Percentiles rank a stretch among this genome's conserved stretches.
These are phyloP conservation scores for Phytophthora pistaciae DNA, from an alignment of 352 stramenopile genomes.

Conservation along the genomic window DNA sequence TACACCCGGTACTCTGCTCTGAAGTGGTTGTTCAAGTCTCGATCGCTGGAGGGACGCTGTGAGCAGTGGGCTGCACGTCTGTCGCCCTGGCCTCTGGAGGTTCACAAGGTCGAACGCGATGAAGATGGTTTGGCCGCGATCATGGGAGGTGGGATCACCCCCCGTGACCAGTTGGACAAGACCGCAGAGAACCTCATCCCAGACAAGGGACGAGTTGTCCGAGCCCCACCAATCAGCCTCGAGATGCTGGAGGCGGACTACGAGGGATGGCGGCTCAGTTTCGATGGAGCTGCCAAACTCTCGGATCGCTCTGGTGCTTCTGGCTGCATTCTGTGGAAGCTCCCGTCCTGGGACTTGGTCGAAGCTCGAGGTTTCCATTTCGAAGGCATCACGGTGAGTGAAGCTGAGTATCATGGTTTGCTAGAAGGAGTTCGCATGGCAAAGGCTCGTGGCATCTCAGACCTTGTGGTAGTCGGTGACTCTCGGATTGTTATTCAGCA, in stretches of 20 bases:
- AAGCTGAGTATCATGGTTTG: constrained; percentile 6
- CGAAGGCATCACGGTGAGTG: background rate
- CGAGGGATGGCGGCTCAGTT: constrained; percentile 6
- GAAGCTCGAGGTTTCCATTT: constrained; percentile 3
- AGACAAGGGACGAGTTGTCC: background rate
- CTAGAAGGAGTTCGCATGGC: background rate
- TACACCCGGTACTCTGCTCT: constrained; percentile 15
- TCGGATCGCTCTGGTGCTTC: background rate
- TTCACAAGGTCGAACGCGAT: constrained; percentile 6
- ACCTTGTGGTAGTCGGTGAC: background rate
- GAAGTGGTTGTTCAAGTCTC: constrained; percentile 9
- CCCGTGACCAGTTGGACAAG: background rate
- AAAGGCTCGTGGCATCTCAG: background rate
- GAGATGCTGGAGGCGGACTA: background rate
- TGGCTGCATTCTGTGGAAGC: constrained; percentile 2
- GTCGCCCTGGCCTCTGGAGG: background rate
- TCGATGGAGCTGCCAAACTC: constrained; percentile 12
- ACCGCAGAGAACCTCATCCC: constrained; percentile 8
- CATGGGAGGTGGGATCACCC: constrained; percentile 8
- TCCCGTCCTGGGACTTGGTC: constrained; percentile 1
- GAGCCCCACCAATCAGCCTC: constrained; percentile 10
- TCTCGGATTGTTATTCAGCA: constrained; percentile 13
- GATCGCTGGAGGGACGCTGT: constrained; percentile 6
- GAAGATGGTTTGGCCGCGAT: constrained; percentile 12
- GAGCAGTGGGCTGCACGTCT: constrained; percentile 1